Base-by-base conservation (phyloP, 1,139 yeast genomes). In the Pichia sp. region DNA sequence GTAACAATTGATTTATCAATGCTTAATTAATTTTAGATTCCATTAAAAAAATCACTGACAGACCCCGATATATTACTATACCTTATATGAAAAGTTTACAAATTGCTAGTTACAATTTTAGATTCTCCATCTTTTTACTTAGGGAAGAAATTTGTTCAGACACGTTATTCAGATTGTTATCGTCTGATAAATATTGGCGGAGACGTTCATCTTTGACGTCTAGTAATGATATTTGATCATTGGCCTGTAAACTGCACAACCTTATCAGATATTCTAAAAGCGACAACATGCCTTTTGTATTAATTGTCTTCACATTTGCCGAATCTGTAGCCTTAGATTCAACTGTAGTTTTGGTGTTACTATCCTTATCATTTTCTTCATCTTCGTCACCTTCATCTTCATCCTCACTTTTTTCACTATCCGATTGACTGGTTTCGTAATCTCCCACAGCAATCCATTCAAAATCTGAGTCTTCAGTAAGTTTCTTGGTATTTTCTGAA, bases 121-220 rank as follows among this genome's bases (percentile, higher is more conserved):
- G 31, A 10, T 34, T 36, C 30, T 44, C 51, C 44, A 49, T 47
- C 18, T 47, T 49, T 25, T 45, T 46, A 28, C 30, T 53, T 18
- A 53, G 44, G 6, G 41, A 30, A 3, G 48, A 33, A 5, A 50
- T 34, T 11, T 40, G 36, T 25, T 18, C 29, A 1, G 46, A 36
- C 42, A 29, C 51, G 43, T 35, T 52, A 34, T 45, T 58, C 37
- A 35, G 49, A 43, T 38, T 46, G 50, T 68, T 69, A 53, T 82
- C 87, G 57, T 86, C 89, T 44, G 77, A 74, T 34, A 86, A 66
- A 57, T 83, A 86, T 1, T 81, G 61, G 8, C 83, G 67, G 26
- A 86, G 67, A 28, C 85, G 74, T 61, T 86, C 95, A 61, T 86
- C 95, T 25, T 76, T 75, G 10, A 82, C 75, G 3, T 75, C 68